phyloP scores from a whole-genome alignment of 208 protist genomes.

The Herpetomonas tarakana region DNA sequence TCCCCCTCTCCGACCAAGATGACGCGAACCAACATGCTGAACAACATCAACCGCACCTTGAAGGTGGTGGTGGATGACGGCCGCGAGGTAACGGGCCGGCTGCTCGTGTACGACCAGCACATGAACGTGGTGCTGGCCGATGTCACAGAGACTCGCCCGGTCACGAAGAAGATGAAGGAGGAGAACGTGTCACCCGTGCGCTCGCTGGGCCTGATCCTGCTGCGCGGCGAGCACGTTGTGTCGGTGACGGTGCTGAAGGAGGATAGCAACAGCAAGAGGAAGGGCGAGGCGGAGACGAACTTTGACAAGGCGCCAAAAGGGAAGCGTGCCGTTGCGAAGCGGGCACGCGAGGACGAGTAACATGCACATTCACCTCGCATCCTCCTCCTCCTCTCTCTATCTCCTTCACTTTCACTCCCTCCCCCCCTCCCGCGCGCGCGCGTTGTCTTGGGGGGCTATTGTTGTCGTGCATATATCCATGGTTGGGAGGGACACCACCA shows the following conservation, averaged over 20 bases:
- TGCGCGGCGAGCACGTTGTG: slow-evolving; percentile 84
- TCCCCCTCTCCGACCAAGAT: no score
- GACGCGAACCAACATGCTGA: slow-evolving; percentile 68
- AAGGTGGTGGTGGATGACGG: slow-evolving; percentile 67
- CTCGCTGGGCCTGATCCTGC: slow-evolving; percentile 65
- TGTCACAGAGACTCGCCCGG: slow-evolving; percentile 46
- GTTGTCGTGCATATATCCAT: no score
- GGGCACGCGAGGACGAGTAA: slow-evolving; percentile 19
- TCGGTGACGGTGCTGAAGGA: slow-evolving; percentile 60
- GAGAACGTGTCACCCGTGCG: slow-evolving; percentile 53
- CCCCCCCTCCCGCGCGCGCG: no score
- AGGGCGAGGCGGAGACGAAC: slow-evolving; percentile 7
- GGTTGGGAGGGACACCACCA: no score
- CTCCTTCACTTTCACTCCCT: no score
- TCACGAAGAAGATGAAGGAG: slow-evolving; percentile 64
- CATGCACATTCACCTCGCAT: neutral
- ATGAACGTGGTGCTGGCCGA: slow-evolving; percentile 88
- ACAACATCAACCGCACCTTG: slow-evolving; percentile 83
- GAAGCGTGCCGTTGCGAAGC: slow-evolving; percentile 43
- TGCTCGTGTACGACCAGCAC: slow-evolving; percentile 84
- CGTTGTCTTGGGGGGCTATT: no score
- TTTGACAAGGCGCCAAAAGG: slow-evolving; percentile 42
- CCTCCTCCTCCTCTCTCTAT: no score
- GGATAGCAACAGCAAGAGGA: slow-evolving; percentile 1
- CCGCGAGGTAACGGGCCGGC: slow-evolving; percentile 65